phyloP scores from a whole-genome alignment of 1,284 basidiomycete genomes.

The Cryptococcus neoformans region DNA sequence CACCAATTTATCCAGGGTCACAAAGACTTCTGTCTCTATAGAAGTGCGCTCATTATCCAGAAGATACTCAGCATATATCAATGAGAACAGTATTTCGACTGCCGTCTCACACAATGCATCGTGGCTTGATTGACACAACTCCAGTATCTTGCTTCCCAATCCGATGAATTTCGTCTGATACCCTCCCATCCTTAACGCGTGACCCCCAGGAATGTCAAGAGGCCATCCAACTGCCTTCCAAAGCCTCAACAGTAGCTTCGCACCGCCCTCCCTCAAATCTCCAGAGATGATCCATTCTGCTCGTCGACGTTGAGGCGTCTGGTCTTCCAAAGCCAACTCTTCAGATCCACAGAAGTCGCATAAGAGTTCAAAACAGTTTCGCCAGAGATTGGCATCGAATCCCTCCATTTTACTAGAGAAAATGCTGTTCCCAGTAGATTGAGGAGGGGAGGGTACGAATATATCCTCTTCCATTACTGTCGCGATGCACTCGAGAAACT shows the following conservation, averaged over 20 bases:
- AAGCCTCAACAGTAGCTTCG: slow-evolving; percentile 72
- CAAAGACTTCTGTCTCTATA: slow-evolving; percentile 94
- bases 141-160: slow-evolving; percentile 87
- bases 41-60: slow-evolving; percentile 74
- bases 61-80: slow-evolving; percentile 92
- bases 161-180: slow-evolving; percentile 79
- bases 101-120: slow-evolving; percentile 87
- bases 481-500: slow-evolving; percentile 80
- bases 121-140: slow-evolving; percentile 91
- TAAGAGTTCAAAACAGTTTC: slow-evolving; percentile 73
- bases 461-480: slow-evolving; percentile 66
- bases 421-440: neutral
- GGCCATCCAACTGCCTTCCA: slow-evolving; percentile 87
- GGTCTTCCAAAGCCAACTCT: slow-evolving; percentile 86
- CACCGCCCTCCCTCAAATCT: slow-evolving; percentile 90
- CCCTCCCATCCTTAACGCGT: slow-evolving; percentile 29
- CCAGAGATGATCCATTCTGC: slow-evolving; percentile 95
- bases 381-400: slow-evolving; percentile 81
- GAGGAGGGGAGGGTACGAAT: slow-evolving; percentile 64
- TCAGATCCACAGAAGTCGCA: slow-evolving; percentile 83
- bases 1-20: slow-evolving; percentile 72
- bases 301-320: slow-evolving; percentile 68
- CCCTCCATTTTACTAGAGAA: slow-evolving; percentile 49
- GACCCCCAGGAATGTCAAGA: slow-evolving; percentile 7
- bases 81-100: slow-evolving; percentile 88